Base-by-base conservation (phyloP, 257 asterid species). In the Scutellaria baicalensis region DNA sequence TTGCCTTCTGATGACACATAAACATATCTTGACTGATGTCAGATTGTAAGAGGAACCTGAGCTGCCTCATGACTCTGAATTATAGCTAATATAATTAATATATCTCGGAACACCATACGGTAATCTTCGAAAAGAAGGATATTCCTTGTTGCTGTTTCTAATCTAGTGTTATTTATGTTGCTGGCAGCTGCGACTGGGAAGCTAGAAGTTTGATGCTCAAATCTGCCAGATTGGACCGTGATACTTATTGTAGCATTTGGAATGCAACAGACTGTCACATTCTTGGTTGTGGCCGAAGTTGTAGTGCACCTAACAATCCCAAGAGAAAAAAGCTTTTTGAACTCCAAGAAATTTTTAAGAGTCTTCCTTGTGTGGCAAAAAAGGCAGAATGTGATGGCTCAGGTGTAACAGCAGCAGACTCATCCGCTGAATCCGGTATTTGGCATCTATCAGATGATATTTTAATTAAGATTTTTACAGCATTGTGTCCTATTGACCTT, bases 181-280 rank as follows among this genome's bases (percentile, higher is more conserved):
- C 27, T 71, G 80, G 72, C 97, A 94, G 99, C 78, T 91, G 96
- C 58, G 89, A 91, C 66, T 94, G 99, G 99, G 88, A 80, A 67
- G 85, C 95, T 72, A 85, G 99, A 82, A 81, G 79, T 69, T 64
- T 62, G 65, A 74, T 86, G 80, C 85, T 86, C 64, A 72, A 77
- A 27, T 71, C 78, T 75, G 60, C 42, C 39, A 66, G 79, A 47
- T 72, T 74, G 78, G 84, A 80, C 61, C 66, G 42, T 35, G 78
- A 68, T 67, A 85, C 85, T 69, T 60, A 80, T 45, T 43, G 23
- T 57, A 66, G 76, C 74, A 78, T 84, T 73, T 91, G 96, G 97
- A 82, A 81, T 63, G 82, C 88, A 54, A 71, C 84, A 20, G 97
- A 87, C 70, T 94, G 99, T 75, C 93, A 94, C 16, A 89, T 81